phyloP scores from a whole-genome alignment of 78 protist genomes.

The Bigelowiella natans region DNA sequence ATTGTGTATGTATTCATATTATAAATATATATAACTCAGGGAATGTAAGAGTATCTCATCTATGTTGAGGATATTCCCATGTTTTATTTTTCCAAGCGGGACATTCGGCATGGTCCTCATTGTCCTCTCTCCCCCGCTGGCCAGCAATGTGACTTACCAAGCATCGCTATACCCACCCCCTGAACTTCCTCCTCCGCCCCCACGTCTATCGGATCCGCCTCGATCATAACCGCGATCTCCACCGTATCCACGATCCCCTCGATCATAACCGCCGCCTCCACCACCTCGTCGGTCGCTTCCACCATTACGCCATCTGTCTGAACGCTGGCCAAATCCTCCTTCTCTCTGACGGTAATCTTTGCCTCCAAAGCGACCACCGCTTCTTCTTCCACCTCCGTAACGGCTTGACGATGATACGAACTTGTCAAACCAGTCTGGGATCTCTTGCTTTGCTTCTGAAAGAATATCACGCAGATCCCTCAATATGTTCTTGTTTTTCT shows the following conservation, averaged over 20 bases:
- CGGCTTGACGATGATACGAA: not conserved
- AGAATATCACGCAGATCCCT: conserved; percentile 25
- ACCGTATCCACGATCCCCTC: not conserved
- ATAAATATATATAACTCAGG: no score
- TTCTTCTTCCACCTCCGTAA: not conserved
- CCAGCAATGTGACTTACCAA: no score
- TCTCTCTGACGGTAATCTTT: not conserved
- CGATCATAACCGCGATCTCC: no score
- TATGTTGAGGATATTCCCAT: no score
- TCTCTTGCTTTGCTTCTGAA: conserved; percentile 25
- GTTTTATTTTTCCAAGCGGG: no score
- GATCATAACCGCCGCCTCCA: not conserved
- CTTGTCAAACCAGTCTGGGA: conserved; percentile 4
- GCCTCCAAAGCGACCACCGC: not conserved
- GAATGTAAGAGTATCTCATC: no score
- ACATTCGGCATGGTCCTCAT: no score
- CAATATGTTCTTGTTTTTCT: conserved; percentile 19
- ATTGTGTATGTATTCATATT: no score
- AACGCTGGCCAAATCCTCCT: not conserved
- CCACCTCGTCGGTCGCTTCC: not conserved
- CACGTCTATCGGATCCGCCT: no score
- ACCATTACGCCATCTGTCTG: not conserved
- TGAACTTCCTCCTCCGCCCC: no score
- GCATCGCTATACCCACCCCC: no score
- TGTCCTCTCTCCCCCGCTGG: no score